These are phyloP conservation scores for Fusarium tricinctum DNA, from an alignment of 2,329 filamentous ascomycete genomes.

Conservation along the genomic window DNA sequence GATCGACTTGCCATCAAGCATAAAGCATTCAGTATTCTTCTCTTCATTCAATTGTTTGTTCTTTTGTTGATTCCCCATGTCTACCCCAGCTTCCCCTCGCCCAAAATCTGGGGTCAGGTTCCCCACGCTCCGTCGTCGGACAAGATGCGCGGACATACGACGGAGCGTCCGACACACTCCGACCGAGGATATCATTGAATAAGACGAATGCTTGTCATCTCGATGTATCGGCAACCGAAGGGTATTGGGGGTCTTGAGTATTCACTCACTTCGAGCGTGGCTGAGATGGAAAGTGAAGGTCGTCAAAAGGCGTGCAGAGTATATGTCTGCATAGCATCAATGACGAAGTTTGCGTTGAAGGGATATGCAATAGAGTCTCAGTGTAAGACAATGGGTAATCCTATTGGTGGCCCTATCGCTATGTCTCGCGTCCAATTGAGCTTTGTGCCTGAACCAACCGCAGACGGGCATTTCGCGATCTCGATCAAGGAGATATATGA, in stretches of 20 bases:
- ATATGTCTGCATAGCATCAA: conserved; percentile 27
- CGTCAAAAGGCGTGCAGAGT: background rate
- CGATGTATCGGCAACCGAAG: conserved; percentile 20
- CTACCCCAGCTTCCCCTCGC: conserved; percentile 47
- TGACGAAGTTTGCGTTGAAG: conserved; percentile 8
- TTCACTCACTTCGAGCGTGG: background rate
- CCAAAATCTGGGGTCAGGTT: conserved; percentile 44
- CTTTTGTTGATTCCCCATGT: conserved; percentile 13
- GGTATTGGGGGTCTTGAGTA: conserved; percentile 9
- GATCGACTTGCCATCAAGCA: background rate
- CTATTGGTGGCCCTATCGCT: background rate
- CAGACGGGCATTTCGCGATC: conserved; percentile 3
- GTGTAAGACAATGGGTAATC: background rate
- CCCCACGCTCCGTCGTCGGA: conserved; percentile 25
- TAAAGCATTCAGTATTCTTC: background rate
- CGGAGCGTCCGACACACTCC: conserved; percentile 28
- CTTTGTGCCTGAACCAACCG: conserved; percentile 6
- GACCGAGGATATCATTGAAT: conserved; percentile 34
- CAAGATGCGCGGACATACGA: conserved; percentile 44
- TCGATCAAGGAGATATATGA: conserved; percentile 22
- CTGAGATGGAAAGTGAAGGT: background rate
- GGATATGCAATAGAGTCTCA: background rate
- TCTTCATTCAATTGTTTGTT: background rate
- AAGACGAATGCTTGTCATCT: background rate
- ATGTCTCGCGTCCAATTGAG: background rate